Conservation (phyloP, 2,329 filamentous ascomycete species). For the Aureobasidium melanogenum region DNA sequence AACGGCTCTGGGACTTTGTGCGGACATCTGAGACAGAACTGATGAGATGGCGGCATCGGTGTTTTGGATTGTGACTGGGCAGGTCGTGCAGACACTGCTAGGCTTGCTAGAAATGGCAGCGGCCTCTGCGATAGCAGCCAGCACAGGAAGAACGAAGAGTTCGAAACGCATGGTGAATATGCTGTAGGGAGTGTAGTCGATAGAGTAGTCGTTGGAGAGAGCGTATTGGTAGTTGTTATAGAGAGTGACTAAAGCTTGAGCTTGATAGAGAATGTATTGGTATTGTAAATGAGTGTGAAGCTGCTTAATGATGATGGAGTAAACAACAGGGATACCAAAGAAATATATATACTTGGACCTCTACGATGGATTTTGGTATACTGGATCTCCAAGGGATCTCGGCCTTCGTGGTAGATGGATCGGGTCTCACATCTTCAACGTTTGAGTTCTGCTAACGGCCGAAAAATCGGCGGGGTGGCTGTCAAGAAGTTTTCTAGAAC, state of each 20-base stretch:
- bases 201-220: background rate
- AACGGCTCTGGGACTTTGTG: constrained; percentile 11
- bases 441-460: background rate
- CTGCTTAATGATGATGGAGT: background rate
- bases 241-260: background rate
- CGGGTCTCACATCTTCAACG: constrained; percentile 6
- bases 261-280: background rate
- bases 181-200: background rate
- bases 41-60: background rate
- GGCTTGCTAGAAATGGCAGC: constrained; percentile 2
- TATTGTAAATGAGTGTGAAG: background rate
- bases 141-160: background rate
- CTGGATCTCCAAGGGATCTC: background rate
- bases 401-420: background rate
- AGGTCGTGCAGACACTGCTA: background rate
- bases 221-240: background rate
- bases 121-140: background rate
- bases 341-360: background rate
- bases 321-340: background rate
- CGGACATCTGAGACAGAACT: background rate
- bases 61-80: background rate
- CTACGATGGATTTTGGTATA: background rate
- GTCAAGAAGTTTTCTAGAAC: background rate
- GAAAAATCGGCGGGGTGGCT: background rate
- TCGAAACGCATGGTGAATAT: constrained; percentile 6